These are phyloP conservation scores for Laburnicola sp. DNA, from an alignment of 2,329 filamentous ascomycete species.

Conservation along the genomic window DNA sequence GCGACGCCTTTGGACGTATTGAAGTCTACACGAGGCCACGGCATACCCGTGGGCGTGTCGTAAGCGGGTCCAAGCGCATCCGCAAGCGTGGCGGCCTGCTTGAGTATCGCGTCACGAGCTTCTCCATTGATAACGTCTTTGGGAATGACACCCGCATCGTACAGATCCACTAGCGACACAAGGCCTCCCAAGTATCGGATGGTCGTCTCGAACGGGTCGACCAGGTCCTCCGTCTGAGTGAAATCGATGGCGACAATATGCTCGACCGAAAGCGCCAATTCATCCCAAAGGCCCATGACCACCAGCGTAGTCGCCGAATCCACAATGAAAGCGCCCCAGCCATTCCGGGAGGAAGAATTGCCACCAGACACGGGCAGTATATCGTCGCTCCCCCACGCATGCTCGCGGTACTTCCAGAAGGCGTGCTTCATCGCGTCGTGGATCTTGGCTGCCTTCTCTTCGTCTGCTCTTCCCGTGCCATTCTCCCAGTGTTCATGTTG, in stretches of 20 bases:
- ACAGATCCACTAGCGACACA: constrained; percentile 46
- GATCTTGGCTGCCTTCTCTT: constrained; percentile 38
- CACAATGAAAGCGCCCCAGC: constrained; percentile 50
- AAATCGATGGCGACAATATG: constrained; percentile 47
- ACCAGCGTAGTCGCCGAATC: constrained; percentile 47
- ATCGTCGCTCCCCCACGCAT: constrained; percentile 48
- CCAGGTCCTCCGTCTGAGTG: constrained; percentile 35
- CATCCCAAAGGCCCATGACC: constrained; percentile 49
- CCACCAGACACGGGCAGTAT: constrained; percentile 46
- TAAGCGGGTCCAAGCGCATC: constrained; percentile 46
- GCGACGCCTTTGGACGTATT: constrained; percentile 37
- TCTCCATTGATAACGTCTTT: constrained; percentile 35
- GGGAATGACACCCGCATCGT: constrained; percentile 47
- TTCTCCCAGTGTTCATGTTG: constrained; percentile 41
- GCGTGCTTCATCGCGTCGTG: constrained; percentile 47
- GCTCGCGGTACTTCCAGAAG: constrained; percentile 45
- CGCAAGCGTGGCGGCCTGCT: constrained; percentile 44
- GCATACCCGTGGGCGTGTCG: constrained; percentile 48
- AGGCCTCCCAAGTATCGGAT: constrained; percentile 48
- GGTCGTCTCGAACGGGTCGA: constrained; percentile 50
- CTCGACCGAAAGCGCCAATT: constrained; percentile 45
- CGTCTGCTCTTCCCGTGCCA: constrained; percentile 41
- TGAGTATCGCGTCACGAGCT: constrained; percentile 39
- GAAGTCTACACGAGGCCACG: constrained; percentile 52
- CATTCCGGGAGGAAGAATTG: constrained; percentile 42